A percentile compares a stretch with the other conserved stretches of the same genome.
phyloP scores from a whole-genome alignment of 108 stramenopile species.

The Aureococcus anophagefferens region DNA sequence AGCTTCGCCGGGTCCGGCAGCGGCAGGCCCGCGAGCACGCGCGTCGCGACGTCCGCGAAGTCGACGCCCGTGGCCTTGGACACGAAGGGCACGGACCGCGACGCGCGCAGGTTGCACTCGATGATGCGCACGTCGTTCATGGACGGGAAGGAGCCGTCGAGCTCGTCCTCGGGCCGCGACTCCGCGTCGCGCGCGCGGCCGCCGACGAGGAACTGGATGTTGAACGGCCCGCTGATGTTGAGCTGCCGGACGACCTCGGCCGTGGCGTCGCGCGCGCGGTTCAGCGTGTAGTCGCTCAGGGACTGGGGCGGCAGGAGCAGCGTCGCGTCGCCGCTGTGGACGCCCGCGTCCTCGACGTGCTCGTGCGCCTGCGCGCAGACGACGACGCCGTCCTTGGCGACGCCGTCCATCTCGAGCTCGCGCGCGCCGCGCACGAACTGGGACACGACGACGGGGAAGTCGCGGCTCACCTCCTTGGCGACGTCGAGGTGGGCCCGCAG shows the following conservation, averaged over 20 bases:
- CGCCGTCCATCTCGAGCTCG: constrained; percentile 96
- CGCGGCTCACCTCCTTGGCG: constrained; percentile 86
- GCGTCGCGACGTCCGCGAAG: constrained; percentile 90
- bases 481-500: constrained; percentile 70
- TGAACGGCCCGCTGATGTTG: constrained; percentile 95
- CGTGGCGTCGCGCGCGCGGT: constrained; percentile 74
- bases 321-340: constrained; percentile 93
- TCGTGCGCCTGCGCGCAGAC: constrained; percentile 89
- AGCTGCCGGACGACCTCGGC: constrained; percentile 78
- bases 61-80: constrained; percentile 96
- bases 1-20: constrained; percentile 57
- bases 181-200: constrained; percentile 18
- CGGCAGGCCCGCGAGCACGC: constrained; percentile 68
- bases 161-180: neutral
- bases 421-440: constrained; percentile 87
- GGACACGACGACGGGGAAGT: constrained; percentile 92
- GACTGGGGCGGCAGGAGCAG: constrained; percentile 79
- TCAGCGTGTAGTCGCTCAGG: constrained; percentile 64
- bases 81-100: constrained; percentile 96
- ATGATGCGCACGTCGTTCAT: constrained; percentile 87
- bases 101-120: constrained; percentile 95
- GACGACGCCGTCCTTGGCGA: constrained; percentile 84
- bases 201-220: constrained; percentile 96
- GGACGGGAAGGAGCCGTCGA: neutral
- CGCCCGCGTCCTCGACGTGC: constrained; percentile 97